These are phyloP conservation scores for Aureobasidium sp. DNA, from an alignment of 2,329 filamentous ascomycete species.

Conservation along the genomic window DNA sequence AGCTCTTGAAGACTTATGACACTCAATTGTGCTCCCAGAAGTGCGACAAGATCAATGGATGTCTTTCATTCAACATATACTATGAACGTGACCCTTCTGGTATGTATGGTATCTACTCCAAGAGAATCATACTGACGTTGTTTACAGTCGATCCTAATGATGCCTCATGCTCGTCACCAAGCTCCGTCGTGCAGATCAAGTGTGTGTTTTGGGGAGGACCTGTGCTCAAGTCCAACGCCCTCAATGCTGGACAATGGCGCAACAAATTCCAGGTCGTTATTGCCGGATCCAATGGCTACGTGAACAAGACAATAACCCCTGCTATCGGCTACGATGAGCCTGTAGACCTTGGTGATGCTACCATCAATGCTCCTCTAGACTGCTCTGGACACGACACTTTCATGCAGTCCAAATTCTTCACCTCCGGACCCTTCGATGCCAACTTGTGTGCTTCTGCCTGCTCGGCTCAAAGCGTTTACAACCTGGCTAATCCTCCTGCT, in stretches of 20 bases:
- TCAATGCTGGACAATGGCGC: slow-evolving; percentile 29
- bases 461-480: slow-evolving; percentile 10
- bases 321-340: slow-evolving; percentile 22
- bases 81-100: slow-evolving; percentile 30
- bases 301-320: slow-evolving; percentile 19
- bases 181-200: slow-evolving; percentile 15
- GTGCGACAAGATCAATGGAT: slow-evolving; percentile 17
- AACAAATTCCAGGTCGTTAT: slow-evolving; percentile 34
- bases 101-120: slow-evolving; percentile 20
- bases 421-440: slow-evolving; percentile 24
- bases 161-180: slow-evolving; percentile 5
- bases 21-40: slow-evolving; percentile 8
- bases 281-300: slow-evolving; percentile 36
- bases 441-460: slow-evolving; percentile 24
- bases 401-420: slow-evolving; percentile 22
- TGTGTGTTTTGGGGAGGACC: slow-evolving; percentile 28
- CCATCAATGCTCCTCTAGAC: slow-evolving; percentile 28
- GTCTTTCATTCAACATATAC: slow-evolving; percentile 19
- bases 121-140: slow-evolving; percentile 14
- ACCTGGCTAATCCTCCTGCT: slow-evolving; percentile 14
- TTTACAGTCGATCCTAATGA: slow-evolving; percentile 15
- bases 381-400: slow-evolving; percentile 22
- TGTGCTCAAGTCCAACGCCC: slow-evolving; percentile 24
- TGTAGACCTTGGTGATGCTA: slow-evolving; percentile 22
- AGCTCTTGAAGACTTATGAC: slow-evolving; percentile 15